Evolutionary conservation across 306 rosid genomes (phyloP), one percentile per base, ranked within the genome.

Genomic region (Vigna angularis): DNA sequence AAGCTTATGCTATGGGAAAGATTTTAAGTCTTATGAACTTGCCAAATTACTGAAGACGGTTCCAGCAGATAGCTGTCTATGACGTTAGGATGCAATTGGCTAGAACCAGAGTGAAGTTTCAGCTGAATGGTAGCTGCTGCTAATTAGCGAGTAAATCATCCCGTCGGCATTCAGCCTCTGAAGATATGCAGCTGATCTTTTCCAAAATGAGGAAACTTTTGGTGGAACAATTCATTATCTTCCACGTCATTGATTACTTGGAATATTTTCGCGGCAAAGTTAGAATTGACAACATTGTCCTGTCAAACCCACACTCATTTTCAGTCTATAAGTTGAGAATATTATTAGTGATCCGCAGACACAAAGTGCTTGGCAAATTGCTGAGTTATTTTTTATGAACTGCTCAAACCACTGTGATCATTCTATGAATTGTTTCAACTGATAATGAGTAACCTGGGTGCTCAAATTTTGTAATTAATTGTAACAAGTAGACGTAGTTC

Each of bases 1-100:
- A 67, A 83, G 93, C 78, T 61, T 93, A 7, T 91, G 98, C 86
- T 95, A 86, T 77, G 98, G 98, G 64, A 95, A 89, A 81, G 90
- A 91, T 72, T 95, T 92, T 88, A 89, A 88, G 84, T 93, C 98
- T 24, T 91, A 76, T 68, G 97, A 92, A 72, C 97, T 95, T 70
- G 93, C 98, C 36, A 86, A 77, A 83, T 83, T 91, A 75, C 70
- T 95, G 74, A 95, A 89, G 94, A 67, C 70, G 12, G 86, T 88
- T 74, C 87, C 88, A 11, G 81, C 49, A 40, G 62, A 74, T 84
- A 30, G 83, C 77, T 81, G 56, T 42, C 56, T 88, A 84, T 94
- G 77, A 87, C 51, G n/a, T 18, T 51, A 8, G 47, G 63, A 42
- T n/a, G 74, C 74, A 26, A 34, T 48, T 18, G 26, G 38, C 49